These are phyloP conservation scores for Botrytis cinerea DNA, from an alignment of 2,329 filamentous ascomycete genomes.

Conservation along the genomic window DNA sequence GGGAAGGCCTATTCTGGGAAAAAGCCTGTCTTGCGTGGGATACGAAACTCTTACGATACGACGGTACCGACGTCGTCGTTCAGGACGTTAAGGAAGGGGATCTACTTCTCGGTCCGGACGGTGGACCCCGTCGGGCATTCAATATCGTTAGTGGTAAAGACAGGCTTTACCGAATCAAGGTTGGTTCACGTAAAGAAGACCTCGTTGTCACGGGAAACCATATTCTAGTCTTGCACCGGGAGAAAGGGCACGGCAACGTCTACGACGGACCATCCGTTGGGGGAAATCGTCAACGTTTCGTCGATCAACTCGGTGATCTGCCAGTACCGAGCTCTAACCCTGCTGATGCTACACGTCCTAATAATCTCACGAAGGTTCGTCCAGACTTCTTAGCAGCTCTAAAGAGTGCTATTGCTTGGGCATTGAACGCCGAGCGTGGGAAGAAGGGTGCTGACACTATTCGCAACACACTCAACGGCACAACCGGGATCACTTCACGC, in stretches of 20 bases:
- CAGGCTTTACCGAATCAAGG: slow-evolving; percentile 50
- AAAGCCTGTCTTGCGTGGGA: slow-evolving; percentile 49
- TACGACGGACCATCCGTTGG: no score
- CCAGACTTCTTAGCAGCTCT: no score
- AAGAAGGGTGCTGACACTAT: no score
- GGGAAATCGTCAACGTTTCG: no score
- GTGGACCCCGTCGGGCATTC: slow-evolving; percentile 50
- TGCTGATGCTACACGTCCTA: no score
- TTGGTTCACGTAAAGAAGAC: slow-evolving; percentile 47
- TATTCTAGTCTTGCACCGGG: slow-evolving; percentile 49
- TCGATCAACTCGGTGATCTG: no score
- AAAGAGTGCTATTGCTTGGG: no score
- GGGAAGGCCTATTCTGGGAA: slow-evolving; percentile 96
- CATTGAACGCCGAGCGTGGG: no score
- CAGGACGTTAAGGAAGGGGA: slow-evolving; percentile 53
- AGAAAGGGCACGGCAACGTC: slow-evolving; percentile 33
- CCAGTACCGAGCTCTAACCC: no score
- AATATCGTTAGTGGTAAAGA: slow-evolving; percentile 52
- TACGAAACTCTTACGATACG: slow-evolving; percentile 48
- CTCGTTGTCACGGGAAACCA: slow-evolving; percentile 53
- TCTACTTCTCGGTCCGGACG: slow-evolving; percentile 52
- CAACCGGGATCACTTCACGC: no score
- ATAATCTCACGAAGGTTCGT: no score
- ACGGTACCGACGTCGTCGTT: slow-evolving; percentile 49
- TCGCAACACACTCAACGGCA: no score